phyloP scores from a whole-genome alignment of 108 stramenopile genomes.

The Schizochytrium sp. region DNA sequence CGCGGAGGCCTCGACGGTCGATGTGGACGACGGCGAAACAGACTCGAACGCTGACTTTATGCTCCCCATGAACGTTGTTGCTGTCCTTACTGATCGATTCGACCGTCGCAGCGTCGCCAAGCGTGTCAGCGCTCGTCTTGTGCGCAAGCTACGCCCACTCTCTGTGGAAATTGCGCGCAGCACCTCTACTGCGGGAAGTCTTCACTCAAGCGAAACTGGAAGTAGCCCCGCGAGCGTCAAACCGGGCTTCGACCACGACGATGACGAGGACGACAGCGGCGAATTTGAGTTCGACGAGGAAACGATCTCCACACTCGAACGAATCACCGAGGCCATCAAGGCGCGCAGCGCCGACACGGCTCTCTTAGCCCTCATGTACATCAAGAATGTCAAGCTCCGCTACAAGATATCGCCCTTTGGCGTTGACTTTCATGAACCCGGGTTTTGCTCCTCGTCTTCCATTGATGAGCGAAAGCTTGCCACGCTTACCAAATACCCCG shows the following conservation, averaged over 20 bases:
- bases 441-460: background rate
- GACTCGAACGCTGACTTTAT: background rate
- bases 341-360: constrained; percentile 23
- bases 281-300: background rate
- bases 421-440: background rate
- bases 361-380: constrained; percentile 38
- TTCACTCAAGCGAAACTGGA: too few species aligned
- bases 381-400: constrained; percentile 47
- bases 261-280: background rate
- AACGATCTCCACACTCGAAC: background rate
- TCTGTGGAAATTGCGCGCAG: background rate
- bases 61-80: background rate
- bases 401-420: constrained; percentile 21
- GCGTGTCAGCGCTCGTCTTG: background rate
- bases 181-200: background rate
- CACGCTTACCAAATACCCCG: background rate
- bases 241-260: too few species aligned
- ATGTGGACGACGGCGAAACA: background rate
- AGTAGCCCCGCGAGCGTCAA: too few species aligned
- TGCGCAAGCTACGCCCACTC: background rate
- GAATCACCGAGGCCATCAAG: background rate
- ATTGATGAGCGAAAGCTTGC: constrained; percentile 7
- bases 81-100: background rate
- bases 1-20: background rate
- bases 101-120: background rate